phyloP scores from a whole-genome alignment of 345 rosid genomes.

The Diplotaxis tenuifolia region DNA sequence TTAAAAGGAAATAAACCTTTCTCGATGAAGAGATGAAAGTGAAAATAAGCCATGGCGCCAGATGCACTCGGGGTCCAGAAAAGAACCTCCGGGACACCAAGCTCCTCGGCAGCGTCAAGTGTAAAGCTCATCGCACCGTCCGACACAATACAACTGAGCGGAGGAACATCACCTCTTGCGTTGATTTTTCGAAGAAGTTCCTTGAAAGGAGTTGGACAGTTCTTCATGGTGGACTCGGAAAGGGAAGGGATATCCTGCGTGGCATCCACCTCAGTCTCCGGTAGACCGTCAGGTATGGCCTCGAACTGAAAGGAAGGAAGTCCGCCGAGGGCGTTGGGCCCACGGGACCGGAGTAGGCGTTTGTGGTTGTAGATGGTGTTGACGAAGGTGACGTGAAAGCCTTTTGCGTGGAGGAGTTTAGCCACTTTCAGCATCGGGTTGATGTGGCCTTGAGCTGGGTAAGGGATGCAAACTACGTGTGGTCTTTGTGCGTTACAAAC shows the following conservation, averaged over 20 bases:
- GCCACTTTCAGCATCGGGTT: conserved; percentile 13
- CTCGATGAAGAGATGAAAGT: neutral
- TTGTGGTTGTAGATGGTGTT: conserved; percentile 42
- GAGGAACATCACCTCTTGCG: conserved; percentile 1
- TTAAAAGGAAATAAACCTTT: conserved; percentile 10
- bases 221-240: conserved; percentile 27
- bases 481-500: neutral
- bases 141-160: conserved; percentile 7
- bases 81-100: conserved; percentile 8
- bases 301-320: conserved; percentile 37
- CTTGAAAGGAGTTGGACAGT: conserved; percentile 31
- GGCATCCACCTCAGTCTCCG: conserved; percentile 8
- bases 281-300: conserved; percentile 44
- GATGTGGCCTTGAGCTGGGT: conserved; percentile 18
- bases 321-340: conserved; percentile 27
- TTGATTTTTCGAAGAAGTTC: neutral
- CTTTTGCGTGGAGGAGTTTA: conserved; percentile 13
- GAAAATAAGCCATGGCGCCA: conserved; percentile 7
- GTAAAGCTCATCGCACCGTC: conserved; percentile 26
- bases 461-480: conserved; percentile 16
- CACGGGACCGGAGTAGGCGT: conserved; percentile 36
- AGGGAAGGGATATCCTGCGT: conserved; percentile 39
- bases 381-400: conserved; percentile 48
- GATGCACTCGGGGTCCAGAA: conserved; percentile 10
- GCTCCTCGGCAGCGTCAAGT: conserved; percentile 9